Conservation (phyloP, 106 monocot species). For the Hemerocallis citrina region DNA sequence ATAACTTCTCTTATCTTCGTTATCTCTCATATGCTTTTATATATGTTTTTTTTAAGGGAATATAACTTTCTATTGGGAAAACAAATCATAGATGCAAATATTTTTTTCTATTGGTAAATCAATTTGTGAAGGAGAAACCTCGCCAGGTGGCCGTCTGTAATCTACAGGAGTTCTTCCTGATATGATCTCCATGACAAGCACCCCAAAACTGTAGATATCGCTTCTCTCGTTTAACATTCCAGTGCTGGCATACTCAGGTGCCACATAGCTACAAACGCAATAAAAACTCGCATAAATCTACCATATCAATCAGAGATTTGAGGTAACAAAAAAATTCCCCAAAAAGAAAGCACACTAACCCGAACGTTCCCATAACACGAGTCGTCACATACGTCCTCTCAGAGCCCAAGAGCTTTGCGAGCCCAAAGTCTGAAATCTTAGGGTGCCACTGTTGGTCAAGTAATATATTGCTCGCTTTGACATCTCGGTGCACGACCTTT, state of each 20-base stretch:
- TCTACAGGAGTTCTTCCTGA: slow-evolving; percentile 51
- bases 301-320: too few species aligned
- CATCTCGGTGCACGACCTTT: slow-evolving; percentile 69
- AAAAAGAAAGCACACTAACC: slow-evolving; percentile 23
- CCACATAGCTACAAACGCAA: slow-evolving; percentile 27
- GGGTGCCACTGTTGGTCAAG: slow-evolving; percentile 57
- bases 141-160: slow-evolving; percentile 33
- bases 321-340: too few species aligned
- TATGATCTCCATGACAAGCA: slow-evolving; percentile 52
- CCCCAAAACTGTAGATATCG: slow-evolving; percentile 53
- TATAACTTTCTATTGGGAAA: too few species aligned
- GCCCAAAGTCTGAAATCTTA: slow-evolving; percentile 69
- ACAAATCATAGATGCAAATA: too few species aligned
- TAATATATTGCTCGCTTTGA: slow-evolving; percentile 62
- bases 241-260: slow-evolving; percentile 45
- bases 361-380: slow-evolving; percentile 74
- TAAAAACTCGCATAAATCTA: neutral
- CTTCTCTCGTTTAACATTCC: slow-evolving; percentile 58
- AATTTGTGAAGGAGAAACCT: slow-evolving; percentile 20
- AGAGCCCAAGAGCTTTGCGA: slow-evolving; percentile 54
- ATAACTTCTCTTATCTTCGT: too few species aligned
- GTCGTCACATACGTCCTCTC: slow-evolving; percentile 62
- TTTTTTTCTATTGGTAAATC: too few species aligned
- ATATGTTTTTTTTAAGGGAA: too few species aligned
- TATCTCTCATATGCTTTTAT: too few species aligned